Evolutionary conservation across 345 rosid genomes (phyloP), one percentile per base, ranked within the genome.

Genomic region (Physaria fendleri): DNA sequence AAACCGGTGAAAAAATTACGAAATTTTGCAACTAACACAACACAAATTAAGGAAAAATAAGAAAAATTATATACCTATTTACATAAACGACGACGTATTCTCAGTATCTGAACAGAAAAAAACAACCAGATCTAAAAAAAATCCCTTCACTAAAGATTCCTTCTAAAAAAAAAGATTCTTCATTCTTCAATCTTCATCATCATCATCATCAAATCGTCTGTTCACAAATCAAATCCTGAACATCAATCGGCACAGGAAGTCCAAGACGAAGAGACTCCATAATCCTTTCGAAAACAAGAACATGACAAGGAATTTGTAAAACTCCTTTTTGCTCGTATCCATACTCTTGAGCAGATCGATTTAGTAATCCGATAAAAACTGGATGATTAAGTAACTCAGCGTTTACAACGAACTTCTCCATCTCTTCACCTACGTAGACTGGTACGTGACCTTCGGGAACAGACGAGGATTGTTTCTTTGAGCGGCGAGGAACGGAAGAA

Each of bases 291-390:
- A 94, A 94, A 25, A 75, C 79, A n/a, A 76, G 55, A 17, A 84
- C 99, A 71, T 85, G 95, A 55, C 97, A 90, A 0, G 97, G 99
- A 71, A 94, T 94, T 41, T 80, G 80, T 2, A 94, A 75, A 8
- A 81, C 99, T 25, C 99, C 99, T 57, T 81, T 79, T 34, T 94
- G 99, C 46, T 87, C 93, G 80, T 87, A 94, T 1, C 99, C 99
- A 44, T 89, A 93, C 75, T 87, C 94, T 23, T 89, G 91, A 27
- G 97, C 99, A 15, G 99, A 89, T 61, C 77, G 71, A 66, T 89
- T 81, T 40, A 93, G 81, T 40, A 93, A 75, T 1, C 78, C 82
- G 43, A 82, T 65, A 61, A 93, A 85, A 13, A 82, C 76, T 47
- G 99, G 99, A 11, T 89, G 99, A 78, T 85, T 87, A 14, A 93